Evolutionary conservation across 805 yeast species (phyloP), one percentile per base, ranked within the genome.

Genomic region (Torulaspora delbrueckii): DNA sequence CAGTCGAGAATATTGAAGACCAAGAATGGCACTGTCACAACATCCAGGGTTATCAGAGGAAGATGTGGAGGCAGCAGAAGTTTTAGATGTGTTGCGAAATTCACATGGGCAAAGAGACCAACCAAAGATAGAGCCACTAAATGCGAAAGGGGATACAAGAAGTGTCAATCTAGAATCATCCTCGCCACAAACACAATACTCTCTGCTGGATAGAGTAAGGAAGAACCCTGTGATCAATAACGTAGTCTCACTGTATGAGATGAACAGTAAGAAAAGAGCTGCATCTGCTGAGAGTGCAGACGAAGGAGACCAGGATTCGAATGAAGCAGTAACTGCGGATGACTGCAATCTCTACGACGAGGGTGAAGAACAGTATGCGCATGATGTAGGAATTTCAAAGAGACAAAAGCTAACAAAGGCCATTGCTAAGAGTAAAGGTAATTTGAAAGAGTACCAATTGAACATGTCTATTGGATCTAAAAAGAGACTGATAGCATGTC

Each of bases 401-500:
- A 48, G 69, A 43, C 63, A 70, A 33, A 59, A 73, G 48, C 53
- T 70, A 10, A 52, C 71, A 1, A 66, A 68, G 42, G 69, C 67
- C 1, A 47, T 66, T n/a, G 60, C 67, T 5, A 58, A 63, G 40
- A 60, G 68, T n/a, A 65, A 63, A 41, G 65, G 51, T 28, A 67
- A 67, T 47, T 53, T 68, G 27, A 67, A 65, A 45, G 73, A 68
- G 23, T 55, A 58, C 24, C 56, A 62, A 41, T 46, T 67, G 13
- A 68, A 61, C 34, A 68, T 80, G 61, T 75, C 84, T 0, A 74
- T 79, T 45, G 96, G 87, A 57, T 83, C 90, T 22, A 78, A 86
- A 48, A 82, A 82, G 53, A 75, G 90, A 52, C 61, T 89, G 38
- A 81, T 85, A 30, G 84, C 91, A 58, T 80, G 95, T 56, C 72